Conservation (phyloP, 2,329 filamentous ascomycete genomes). For the Diaporthe ilicicola region DNA sequence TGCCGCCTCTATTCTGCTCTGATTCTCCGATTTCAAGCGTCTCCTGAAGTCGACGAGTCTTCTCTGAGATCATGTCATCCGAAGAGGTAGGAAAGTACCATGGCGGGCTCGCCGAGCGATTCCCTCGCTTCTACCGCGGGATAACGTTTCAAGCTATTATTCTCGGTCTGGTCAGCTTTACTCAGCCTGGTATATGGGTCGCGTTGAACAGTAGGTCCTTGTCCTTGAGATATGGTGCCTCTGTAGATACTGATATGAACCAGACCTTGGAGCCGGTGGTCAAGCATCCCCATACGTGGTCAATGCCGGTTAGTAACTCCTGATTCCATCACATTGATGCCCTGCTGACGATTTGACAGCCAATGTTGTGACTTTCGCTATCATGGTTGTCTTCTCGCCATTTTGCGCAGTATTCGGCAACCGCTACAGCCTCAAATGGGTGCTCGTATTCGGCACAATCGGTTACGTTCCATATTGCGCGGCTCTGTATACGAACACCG, state of each 20-base stretch:
- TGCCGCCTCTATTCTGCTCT: neutral
- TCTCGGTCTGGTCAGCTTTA: conserved; percentile 18
- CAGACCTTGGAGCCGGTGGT: conserved; percentile 11
- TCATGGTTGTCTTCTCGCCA: conserved; percentile 32
- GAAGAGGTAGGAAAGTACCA: neutral
- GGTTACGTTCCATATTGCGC: conserved; percentile 55
- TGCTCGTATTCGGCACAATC: conserved; percentile 46
- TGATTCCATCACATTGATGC: neutral
- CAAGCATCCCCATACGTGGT: conserved; percentile 6
- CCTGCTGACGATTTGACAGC: neutral
- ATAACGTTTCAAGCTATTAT: conserved; percentile 11
- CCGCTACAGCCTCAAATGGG: conserved; percentile 41
- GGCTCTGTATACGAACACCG: conserved; percentile 53
- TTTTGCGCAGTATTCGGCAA: conserved; percentile 27
- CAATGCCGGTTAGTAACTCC: neutral
- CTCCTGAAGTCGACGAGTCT: neutral
- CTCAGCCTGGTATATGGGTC: conserved; percentile 7
- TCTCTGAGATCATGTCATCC: neutral
- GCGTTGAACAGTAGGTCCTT: conserved; percentile 8
- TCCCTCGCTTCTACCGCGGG: conserved; percentile 1
- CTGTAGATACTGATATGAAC: neutral
- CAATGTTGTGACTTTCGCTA: neutral
- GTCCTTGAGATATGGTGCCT: too few species aligned
- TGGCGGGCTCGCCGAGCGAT: neutral
- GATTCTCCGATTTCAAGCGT: neutral